Conservation (phyloP, 345 rosid species). For the Pugionium dolabratum region DNA sequence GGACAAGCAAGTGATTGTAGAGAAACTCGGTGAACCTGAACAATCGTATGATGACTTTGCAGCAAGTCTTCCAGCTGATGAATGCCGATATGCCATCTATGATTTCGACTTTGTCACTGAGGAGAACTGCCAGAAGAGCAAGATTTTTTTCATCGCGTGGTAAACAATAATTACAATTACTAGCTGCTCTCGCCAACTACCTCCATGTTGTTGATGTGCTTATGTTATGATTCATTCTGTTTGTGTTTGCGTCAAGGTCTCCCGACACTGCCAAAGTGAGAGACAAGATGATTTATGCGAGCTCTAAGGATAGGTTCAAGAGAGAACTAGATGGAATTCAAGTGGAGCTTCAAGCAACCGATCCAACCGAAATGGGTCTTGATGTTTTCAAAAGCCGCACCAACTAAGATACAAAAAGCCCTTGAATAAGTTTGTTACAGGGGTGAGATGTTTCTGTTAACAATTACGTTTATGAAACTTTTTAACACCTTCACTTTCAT, state of each 20-base stretch:
- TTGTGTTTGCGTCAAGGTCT: too few relatives aligned
- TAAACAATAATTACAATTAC: conserved; percentile 2
- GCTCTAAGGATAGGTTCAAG: too few relatives aligned
- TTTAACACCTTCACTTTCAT: neutral
- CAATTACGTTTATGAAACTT: conserved; percentile 20
- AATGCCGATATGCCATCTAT: conserved; percentile 72
- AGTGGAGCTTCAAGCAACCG: too few relatives aligned
- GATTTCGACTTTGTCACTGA: conserved; percentile 69
- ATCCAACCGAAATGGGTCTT: too few relatives aligned
- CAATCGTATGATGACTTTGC: conserved; percentile 59
- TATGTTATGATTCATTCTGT: neutral
- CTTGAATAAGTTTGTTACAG: conserved; percentile 32
- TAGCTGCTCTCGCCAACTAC: neutral
- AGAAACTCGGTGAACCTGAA: conserved; percentile 56
- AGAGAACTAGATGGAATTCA: too few relatives aligned
- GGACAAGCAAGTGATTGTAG: conserved; percentile 58
- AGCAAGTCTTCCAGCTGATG: conserved; percentile 52
- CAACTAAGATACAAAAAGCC: conserved; percentile 34
- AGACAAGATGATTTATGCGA: too few relatives aligned
- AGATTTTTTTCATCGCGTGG: conserved; percentile 67
- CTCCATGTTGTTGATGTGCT: neutral
- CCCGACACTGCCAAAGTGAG: too few relatives aligned
- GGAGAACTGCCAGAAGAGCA: conserved; percentile 47
- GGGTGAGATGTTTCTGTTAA: conserved; percentile 29
- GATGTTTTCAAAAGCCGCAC: too few relatives aligned